Base-by-base conservation (phyloP, 1,284 basidiomycete species). In the Xanthoconium separans region DNA sequence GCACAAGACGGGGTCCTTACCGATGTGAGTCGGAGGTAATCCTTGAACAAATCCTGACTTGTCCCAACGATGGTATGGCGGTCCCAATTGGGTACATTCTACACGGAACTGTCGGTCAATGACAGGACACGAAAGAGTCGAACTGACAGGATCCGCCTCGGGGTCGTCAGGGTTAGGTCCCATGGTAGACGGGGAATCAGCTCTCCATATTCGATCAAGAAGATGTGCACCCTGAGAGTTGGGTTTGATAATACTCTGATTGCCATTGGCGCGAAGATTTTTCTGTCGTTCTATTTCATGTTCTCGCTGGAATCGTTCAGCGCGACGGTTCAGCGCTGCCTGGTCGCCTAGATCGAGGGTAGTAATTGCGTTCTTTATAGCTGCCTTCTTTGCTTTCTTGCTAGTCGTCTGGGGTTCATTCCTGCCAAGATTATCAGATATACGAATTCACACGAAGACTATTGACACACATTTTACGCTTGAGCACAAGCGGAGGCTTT, bases 31-130 rank as follows among this genome's bases (percentile, higher is more conserved):
- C 97, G 87, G 27, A 99, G 77, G 72, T 98, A 99, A 56, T 94
- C 90, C 75, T 99, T 99, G 77, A 98, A 98, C 27, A 97, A 77
- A 63, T 91, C 90, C 60, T 81, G 82, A 48, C 82, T 91, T 27
- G 90, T 95, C 50, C 97, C 97, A 47, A 97, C 92, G 64, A 99
- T 98, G 5, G 95, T 98, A 72, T 89, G 81, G 51, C 85, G 85
- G 76, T 99, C 96, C 97, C 97, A 99, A 70, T 97, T 91, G 54
- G 95, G 89, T 11, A 97, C 94, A 65, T 96, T 95, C 95, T 95
- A 29, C 20, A 12, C 53, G 33, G 34, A 47, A 59, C 44, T 24
- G 29, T 64, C 34, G 42, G 51, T 56, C 47, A 49, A 50, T 37
- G 51, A 47, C 33, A 50, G n/a, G 33, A 53, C 20, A 51, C 8